Evolutionary conservation across 345 rosid species (phyloP).

Genomic region (Hevea brasiliensis): DNA sequence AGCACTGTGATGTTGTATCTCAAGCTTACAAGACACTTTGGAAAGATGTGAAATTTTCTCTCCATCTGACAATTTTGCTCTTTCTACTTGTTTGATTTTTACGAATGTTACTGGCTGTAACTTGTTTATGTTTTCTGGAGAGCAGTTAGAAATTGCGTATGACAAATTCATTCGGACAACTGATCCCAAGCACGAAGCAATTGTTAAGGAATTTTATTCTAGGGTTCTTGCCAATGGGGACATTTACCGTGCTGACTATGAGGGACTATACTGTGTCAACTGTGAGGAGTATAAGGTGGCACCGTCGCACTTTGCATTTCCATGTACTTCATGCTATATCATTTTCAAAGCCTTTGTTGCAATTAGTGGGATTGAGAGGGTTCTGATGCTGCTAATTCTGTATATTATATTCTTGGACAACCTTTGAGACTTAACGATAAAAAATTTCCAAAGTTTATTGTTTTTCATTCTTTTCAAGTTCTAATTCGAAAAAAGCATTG

Average conservation of each 20-base stretch:
- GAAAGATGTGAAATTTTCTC: conserved; percentile 55
- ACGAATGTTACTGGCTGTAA: conserved; percentile 1
- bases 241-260: conserved; percentile 87
- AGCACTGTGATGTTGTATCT: conserved; percentile 84
- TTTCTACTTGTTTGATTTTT: not conserved
- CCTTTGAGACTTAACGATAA: not conserved
- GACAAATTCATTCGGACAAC: conserved; percentile 93
- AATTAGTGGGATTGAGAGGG: not conserved
- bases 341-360: not conserved
- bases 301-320: conserved; percentile 4
- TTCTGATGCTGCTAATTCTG: not conserved
- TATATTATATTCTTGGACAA: not conserved
- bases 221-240: conserved; percentile 82
- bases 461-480: not conserved
- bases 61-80: not conserved
- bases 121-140: conserved; percentile 7
- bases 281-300: conserved; percentile 94
- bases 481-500: not conserved
- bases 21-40: conserved; percentile 71
- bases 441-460: not conserved
- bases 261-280: conserved; percentile 89
- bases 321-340: conserved; percentile 3
- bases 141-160: conserved; percentile 73
- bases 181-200: conserved; percentile 81
- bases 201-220: conserved; percentile 78